A percentile compares a stretch with the other conserved stretches of the same genome.
Conservation (phyloP, 2,329 filamentous ascomycete genomes). For the Cladophialophora immunda region DNA sequence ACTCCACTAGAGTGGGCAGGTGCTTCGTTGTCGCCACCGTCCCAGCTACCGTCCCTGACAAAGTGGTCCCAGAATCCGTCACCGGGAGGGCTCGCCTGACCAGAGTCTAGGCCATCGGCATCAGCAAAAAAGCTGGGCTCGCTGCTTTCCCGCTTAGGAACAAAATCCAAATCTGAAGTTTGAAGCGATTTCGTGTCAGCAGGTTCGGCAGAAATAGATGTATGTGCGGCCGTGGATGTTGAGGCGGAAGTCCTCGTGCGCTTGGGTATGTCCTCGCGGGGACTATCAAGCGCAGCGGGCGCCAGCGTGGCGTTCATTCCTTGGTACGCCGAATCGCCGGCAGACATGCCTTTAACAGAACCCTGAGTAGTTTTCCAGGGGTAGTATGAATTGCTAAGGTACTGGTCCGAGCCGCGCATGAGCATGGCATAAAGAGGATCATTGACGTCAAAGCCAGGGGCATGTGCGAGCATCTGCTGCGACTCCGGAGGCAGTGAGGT, state of each 20-base stretch:
- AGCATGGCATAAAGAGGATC: conserved; percentile 57
- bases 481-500: conserved; percentile 61
- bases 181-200: conserved; percentile 19
- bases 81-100: conserved; percentile 33
- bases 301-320: conserved; percentile 54
- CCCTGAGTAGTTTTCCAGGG: conserved; percentile 54
- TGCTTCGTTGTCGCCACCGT: conserved; percentile 17
- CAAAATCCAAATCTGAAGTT: conserved; percentile 34
- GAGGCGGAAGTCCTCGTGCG: conserved; percentile 1
- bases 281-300: conserved; percentile 47
- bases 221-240: conserved; percentile 4
- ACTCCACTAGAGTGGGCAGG: background rate
- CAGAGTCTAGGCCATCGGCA: conserved; percentile 25
- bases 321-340: conserved; percentile 42
- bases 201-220: conserved; percentile 7
- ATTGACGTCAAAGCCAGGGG: conserved; percentile 54
- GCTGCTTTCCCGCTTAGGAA: conserved; percentile 36
- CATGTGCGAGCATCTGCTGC: conserved; percentile 59
- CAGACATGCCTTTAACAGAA: conserved; percentile 41
- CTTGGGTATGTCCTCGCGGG: background rate
- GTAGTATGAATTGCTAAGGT: conserved; percentile 52
- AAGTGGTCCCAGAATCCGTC: conserved; percentile 42
- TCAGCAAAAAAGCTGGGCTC: conserved; percentile 14
- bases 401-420: conserved; percentile 55
- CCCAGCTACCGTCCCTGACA: conserved; percentile 40